These are phyloP conservation scores for Larix sibirica DNA, from an alignment of 83 land plant genomes.

Conservation along the genomic window DNA sequence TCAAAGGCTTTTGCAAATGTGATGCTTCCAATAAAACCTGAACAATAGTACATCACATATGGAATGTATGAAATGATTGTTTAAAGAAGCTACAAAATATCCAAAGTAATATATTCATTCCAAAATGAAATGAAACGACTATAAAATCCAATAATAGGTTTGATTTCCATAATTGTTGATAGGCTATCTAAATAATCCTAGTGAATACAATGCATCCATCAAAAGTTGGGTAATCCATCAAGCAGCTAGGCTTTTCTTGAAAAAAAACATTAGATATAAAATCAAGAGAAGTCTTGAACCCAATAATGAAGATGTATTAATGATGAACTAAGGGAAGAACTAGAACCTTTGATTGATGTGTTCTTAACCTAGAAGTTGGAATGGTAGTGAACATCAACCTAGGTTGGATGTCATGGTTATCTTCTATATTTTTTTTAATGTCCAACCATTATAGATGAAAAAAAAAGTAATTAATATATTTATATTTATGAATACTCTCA, in stretches of 20 bases:
- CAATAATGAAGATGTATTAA: background rate
- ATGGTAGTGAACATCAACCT: conserved; percentile 59
- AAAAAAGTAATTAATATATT: too few relatives aligned
- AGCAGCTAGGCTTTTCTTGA: background rate
- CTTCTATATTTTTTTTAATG: conserved; percentile 62
- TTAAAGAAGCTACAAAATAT: background rate
- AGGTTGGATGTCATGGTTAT: conserved; percentile 66
- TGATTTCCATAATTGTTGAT: background rate
- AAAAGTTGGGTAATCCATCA: background rate
- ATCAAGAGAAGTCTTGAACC: background rate
- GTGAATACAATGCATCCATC: background rate
- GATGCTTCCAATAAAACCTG: conserved; percentile 95
- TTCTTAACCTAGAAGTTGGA: conserved; percentile 51
- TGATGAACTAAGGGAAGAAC: background rate
- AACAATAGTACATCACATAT: background rate
- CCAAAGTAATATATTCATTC: background rate
- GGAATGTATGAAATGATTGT: background rate
- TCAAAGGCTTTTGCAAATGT: conserved; percentile 84
- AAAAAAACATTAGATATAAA: background rate
- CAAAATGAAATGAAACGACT: background rate
- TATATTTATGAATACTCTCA: too few relatives aligned
- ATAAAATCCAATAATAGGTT: background rate
- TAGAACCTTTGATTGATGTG: conserved; percentile 73
- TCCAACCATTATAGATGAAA: conserved; percentile 21
- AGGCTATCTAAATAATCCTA: background rate